Conservation (phyloP, 139 green algal species). For the Dunaliella primolecta region DNA sequence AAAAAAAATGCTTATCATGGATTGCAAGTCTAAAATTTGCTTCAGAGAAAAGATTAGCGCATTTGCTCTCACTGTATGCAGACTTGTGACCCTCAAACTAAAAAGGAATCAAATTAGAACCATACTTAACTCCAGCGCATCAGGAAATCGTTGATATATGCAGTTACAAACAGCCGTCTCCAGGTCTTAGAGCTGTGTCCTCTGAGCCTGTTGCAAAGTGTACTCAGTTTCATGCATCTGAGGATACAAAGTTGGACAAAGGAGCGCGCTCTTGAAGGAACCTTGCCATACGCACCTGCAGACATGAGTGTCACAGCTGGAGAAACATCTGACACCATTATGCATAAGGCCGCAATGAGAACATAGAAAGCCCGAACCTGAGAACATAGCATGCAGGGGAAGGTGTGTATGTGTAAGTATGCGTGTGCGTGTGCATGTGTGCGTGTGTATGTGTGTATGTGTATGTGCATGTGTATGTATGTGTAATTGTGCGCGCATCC, state of each 20-base stretch:
- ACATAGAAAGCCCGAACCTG: background rate
- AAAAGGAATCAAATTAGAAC: too few relatives aligned
- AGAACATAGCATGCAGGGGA: too few relatives aligned
- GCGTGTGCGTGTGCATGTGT: background rate
- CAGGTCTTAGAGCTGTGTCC: background rate
- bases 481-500: background rate
- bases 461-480: background rate
- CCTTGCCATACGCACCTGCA: background rate
- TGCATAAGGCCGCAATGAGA: background rate
- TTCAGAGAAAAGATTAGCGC: background rate
- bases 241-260: background rate
- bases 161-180: background rate
- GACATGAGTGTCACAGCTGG: background rate
- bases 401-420: background rate
- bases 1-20: background rate
- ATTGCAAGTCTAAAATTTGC: background rate
- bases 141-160: too few relatives aligned
- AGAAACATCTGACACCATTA: background rate
- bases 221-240: background rate
- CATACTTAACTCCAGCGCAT: too few relatives aligned
- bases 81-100: too few relatives aligned
- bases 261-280: too few relatives aligned
- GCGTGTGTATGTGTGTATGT: background rate
- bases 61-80: too few relatives aligned
- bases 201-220: background rate